Evolutionary conservation across 768 basidiomycete species (phyloP).

Genomic region (Lactarius vividus): DNA sequence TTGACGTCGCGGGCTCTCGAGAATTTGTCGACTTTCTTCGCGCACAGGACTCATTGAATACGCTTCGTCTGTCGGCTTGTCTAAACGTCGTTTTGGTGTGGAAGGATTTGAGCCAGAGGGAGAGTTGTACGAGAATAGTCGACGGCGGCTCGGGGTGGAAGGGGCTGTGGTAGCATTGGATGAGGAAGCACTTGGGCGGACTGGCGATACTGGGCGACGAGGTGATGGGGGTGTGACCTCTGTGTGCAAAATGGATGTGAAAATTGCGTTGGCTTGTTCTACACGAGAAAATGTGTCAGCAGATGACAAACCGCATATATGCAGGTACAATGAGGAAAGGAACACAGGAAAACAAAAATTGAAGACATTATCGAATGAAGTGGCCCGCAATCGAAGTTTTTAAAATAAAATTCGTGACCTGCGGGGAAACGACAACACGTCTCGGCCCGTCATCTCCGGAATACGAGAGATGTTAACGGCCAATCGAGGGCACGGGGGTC

Average conservation of each 20-base stretch:
- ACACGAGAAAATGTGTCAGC: slow-evolving; percentile 23
- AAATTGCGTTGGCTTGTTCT: slow-evolving; percentile 86
- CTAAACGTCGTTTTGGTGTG: slow-evolving; percentile 60
- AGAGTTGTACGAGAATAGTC: slow-evolving; percentile 67
- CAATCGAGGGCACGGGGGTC: background rate
- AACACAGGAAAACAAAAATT: background rate
- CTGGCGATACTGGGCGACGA: slow-evolving; percentile 56
- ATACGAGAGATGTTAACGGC: background rate
- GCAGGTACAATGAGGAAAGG: slow-evolving; percentile 12
- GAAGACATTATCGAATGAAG: background rate
- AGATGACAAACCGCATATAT: slow-evolving; percentile 25
- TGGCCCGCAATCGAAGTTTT: background rate
- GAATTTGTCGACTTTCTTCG: slow-evolving; percentile 72
- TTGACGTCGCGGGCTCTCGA: slow-evolving; percentile 80
- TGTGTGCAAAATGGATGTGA: slow-evolving; percentile 70
- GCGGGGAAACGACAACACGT: background rate
- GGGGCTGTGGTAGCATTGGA: slow-evolving; percentile 34
- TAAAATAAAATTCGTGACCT: background rate
- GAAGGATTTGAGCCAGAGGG: slow-evolving; percentile 52
- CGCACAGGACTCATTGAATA: slow-evolving; percentile 92
- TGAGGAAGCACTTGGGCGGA: slow-evolving; percentile 34
- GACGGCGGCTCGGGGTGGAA: slow-evolving; percentile 48
- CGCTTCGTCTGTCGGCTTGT: slow-evolving; percentile 81
- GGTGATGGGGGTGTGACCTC: slow-evolving; percentile 76
- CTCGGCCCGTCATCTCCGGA: slow-evolving; percentile 15